These are phyloP conservation scores for Hortaea werneckii DNA, from an alignment of 2,329 filamentous ascomycete species.

Conservation along the genomic window DNA sequence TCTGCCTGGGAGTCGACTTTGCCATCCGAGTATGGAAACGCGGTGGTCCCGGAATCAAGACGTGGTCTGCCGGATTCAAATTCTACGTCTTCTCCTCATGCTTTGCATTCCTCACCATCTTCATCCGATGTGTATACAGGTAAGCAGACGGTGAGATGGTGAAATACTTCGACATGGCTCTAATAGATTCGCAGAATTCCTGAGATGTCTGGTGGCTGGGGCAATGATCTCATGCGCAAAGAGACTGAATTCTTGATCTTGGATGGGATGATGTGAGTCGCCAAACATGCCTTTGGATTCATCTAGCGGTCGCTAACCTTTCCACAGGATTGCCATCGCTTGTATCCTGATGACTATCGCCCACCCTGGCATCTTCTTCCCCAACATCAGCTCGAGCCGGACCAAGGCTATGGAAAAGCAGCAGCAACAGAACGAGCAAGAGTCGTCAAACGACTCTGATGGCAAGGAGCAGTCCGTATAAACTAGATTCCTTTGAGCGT, in stretches of 20 bases:
- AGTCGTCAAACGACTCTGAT: too few relatives aligned
- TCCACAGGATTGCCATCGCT: slow-evolving; percentile 37
- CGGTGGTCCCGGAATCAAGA: slow-evolving; percentile 17
- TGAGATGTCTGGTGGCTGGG: slow-evolving; percentile 43
- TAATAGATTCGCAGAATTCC: slow-evolving; percentile 28
- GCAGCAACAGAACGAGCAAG: background rate
- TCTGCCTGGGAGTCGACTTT: slow-evolving; percentile 33
- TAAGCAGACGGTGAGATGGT: background rate
- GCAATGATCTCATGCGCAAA: slow-evolving; percentile 36
- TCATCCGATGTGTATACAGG: slow-evolving; percentile 56
- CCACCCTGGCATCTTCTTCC: slow-evolving; percentile 38
- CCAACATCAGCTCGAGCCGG: slow-evolving; percentile 12
- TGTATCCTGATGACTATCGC: slow-evolving; percentile 31
- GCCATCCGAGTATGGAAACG: slow-evolving; percentile 12
- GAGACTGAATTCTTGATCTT: slow-evolving; percentile 39
- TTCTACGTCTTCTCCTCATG: slow-evolving; percentile 46
- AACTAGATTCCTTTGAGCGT: too few relatives aligned
- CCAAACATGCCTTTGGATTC: background rate
- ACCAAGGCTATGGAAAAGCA: background rate
- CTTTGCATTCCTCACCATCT: slow-evolving; percentile 52
- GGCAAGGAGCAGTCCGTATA: too few relatives aligned
- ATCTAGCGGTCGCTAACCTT: background rate
- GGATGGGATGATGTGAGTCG: slow-evolving; percentile 39
- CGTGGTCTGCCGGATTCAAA: slow-evolving; percentile 33
- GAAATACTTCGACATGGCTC: background rate